Percentiles rank a stretch among this genome's conserved stretches.
Evolutionary conservation across 768 basidiomycete species (phyloP).

Genomic region (Filobasidium floriforme): DNA sequence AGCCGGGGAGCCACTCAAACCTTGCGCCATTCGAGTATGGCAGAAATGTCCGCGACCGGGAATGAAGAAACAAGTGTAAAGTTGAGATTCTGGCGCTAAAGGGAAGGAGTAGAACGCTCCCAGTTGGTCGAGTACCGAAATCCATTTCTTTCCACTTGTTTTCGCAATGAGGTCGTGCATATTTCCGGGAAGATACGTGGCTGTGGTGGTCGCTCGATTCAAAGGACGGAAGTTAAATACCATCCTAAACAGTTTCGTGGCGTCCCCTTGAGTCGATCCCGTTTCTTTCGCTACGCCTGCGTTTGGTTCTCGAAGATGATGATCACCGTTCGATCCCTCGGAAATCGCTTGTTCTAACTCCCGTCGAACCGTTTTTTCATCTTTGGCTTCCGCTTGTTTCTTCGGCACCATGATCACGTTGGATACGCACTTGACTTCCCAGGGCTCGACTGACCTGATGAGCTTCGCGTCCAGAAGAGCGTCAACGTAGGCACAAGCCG

Average conservation of each 20-base stretch:
- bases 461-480: background rate
- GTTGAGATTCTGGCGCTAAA: background rate
- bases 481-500: background rate
- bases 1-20: background rate
- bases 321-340: background rate
- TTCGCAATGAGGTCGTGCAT: background rate
- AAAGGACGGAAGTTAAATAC: background rate
- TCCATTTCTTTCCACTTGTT: background rate
- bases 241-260: background rate
- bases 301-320: too few relatives aligned
- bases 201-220: background rate
- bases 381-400: background rate
- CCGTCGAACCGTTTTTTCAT: background rate
- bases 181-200: background rate
- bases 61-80: background rate
- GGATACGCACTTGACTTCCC: background rate
- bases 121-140: background rate
- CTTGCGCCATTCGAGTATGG: background rate
- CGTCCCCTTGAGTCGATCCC: background rate
- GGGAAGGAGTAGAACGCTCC: background rate
- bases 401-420: background rate
- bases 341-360: background rate
- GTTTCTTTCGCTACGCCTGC: too few relatives aligned
- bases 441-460: background rate
- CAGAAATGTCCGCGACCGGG: background rate